Evolutionary conservation across 2,329 filamentous ascomycete species (phyloP).

Genomic region (Hypoxylon sp.): DNA sequence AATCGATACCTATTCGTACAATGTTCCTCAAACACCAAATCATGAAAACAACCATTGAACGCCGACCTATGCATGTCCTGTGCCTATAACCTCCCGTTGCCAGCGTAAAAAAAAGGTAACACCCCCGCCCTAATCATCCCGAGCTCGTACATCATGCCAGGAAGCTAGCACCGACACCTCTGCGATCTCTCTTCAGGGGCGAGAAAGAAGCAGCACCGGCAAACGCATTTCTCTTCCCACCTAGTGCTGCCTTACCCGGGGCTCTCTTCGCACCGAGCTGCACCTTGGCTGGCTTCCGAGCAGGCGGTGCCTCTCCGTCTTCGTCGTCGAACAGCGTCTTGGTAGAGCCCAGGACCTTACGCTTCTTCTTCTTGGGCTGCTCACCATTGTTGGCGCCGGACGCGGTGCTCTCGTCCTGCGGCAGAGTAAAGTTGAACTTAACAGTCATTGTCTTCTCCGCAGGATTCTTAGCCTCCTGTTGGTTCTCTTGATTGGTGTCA

Average conservation of each 20-base stretch:
- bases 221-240: conserved; percentile 56
- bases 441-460: conserved; percentile 41
- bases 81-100: conserved; percentile 9
- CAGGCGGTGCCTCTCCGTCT: conserved; percentile 54
- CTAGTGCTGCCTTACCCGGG: conserved; percentile 49
- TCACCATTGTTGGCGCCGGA: conserved; percentile 40
- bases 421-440: conserved; percentile 45
- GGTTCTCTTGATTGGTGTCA: conserved; percentile 46
- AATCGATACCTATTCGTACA: conserved; percentile 33
- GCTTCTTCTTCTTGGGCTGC: conserved; percentile 70
- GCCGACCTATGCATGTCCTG: conserved; percentile 33
- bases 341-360: conserved; percentile 72
- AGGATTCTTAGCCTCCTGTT: conserved; percentile 26
- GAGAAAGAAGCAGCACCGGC: conserved; percentile 66
- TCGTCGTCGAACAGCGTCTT: conserved; percentile 78
- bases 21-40: conserved; percentile 18
- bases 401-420: conserved; percentile 41
- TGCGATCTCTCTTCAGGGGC: conserved; percentile 74
- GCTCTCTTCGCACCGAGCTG: conserved; percentile 39
- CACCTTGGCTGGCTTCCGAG: conserved; percentile 42
- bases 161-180: conserved; percentile 69
- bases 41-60: conserved; percentile 25
- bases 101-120: conserved; percentile 1
- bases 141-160: conserved; percentile 51
- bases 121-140: conserved; percentile 16